These are phyloP conservation scores for Croton setiger DNA, from an alignment of 441 rosid genomes.

Conservation along the genomic window DNA sequence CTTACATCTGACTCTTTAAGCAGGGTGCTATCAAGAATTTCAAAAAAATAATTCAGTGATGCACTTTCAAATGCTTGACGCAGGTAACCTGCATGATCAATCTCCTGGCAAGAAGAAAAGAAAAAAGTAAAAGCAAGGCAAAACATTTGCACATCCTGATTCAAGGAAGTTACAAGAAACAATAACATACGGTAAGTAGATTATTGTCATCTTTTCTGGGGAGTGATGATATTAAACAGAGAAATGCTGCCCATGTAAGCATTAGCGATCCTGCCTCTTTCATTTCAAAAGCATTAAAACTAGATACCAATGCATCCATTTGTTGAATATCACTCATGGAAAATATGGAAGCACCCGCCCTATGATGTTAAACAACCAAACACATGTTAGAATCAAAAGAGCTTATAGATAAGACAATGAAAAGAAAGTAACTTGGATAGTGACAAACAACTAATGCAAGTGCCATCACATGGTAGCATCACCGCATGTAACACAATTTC, in stretches of 20 bases:
- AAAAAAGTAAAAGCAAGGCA: constrained; percentile 20
- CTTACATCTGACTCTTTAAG: constrained; percentile 81
- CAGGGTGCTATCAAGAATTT: constrained; percentile 68
- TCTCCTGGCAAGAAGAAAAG: constrained; percentile 52
- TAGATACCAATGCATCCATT: constrained; percentile 82
- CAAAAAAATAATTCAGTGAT: constrained; percentile 67
- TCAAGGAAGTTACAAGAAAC: constrained; percentile 15
- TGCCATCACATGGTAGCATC: not conserved
- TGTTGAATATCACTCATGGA: constrained; percentile 73
- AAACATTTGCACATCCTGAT: constrained; percentile 17
- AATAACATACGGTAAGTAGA: constrained; percentile 54
- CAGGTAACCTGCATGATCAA: constrained; percentile 82
- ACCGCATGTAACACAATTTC: not conserved
- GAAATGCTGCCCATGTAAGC: constrained; percentile 93
- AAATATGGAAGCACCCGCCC: constrained; percentile 62
- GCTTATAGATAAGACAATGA: constrained; percentile 15
- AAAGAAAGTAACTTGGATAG: constrained; percentile 2
- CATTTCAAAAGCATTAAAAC: constrained; percentile 56
- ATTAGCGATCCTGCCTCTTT: constrained; percentile 79
- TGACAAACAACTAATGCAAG: not conserved
- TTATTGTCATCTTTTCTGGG: constrained; percentile 65
- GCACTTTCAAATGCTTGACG: constrained; percentile 91
- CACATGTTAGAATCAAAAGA: constrained; percentile 26
- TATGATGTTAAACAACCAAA: constrained; percentile 30
- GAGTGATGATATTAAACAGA: constrained; percentile 82